A percentile compares a stretch with the other conserved stretches of the same genome.
These are phyloP conservation scores for Auriscalpium vulgare DNA, from an alignment of 768 basidiomycete species.

Conservation along the genomic window DNA sequence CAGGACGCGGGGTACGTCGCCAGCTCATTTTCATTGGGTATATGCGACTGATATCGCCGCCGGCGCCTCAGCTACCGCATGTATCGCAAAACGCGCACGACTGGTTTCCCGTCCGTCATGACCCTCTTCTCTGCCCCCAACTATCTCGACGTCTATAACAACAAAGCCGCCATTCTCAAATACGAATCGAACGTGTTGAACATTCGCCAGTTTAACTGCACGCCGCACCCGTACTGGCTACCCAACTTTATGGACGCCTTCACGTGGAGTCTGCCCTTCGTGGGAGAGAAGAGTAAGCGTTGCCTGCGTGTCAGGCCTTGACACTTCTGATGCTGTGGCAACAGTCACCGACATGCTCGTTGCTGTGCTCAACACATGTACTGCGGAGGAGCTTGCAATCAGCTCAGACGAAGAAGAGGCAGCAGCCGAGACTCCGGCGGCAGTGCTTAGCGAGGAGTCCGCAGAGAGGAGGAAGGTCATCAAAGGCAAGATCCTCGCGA, in stretches of 20 bases:
- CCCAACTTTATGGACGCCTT: conserved; percentile 99
- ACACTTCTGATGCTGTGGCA: conserved; percentile 1
- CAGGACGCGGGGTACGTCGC: conserved; percentile 87
- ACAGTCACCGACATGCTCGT: conserved; percentile 98
- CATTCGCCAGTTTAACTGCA: conserved; percentile 96
- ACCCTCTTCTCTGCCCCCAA: conserved; percentile 99
- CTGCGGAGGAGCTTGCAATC: conserved; percentile 94
- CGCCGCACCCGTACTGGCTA: conserved; percentile 91
- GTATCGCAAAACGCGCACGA: conserved; percentile 98
- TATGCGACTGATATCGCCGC: background rate
- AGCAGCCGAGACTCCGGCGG: conserved; percentile 25
- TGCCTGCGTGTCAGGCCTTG: background rate
- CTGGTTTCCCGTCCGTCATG: conserved; percentile 98
- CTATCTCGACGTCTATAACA: conserved; percentile 97
- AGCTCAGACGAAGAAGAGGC: conserved; percentile 43
- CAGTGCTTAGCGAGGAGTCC: conserved; percentile 35
- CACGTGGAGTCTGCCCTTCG: conserved; percentile 96
- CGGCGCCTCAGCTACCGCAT: conserved; percentile 69
- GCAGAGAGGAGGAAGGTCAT: conserved; percentile 82
- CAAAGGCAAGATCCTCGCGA: conserved; percentile 98
- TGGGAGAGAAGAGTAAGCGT: conserved; percentile 86
- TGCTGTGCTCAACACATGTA: conserved; percentile 93
- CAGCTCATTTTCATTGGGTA: background rate
- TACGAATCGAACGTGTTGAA: conserved; percentile 99
- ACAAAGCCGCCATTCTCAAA: conserved; percentile 98